Base-by-base conservation (phyloP, 139 green algal species). In the Chlamydomonas incerta region DNA sequence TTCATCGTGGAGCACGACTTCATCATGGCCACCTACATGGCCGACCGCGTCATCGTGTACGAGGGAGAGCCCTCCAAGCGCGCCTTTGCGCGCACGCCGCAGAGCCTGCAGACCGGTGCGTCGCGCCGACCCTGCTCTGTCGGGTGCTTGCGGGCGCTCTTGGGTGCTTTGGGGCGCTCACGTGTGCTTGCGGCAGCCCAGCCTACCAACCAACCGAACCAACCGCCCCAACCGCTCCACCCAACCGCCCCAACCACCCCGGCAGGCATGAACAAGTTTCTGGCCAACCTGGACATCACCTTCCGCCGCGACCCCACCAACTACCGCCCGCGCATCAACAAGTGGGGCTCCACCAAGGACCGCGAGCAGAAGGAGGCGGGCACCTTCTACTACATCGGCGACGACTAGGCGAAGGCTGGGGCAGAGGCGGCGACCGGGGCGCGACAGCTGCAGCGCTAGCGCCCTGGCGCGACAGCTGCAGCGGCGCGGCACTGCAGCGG, bases 1-100 rank as follows among this genome's bases (percentile, higher is more conserved):
- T 99, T 99, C 90, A 96, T 99, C 18, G 98, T 99, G 87, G 98
- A 99, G 96, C 98, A 99, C 92, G 98, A 99, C 84, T 99, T 99
- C 94, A 99, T 99, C 96, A 99, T 99, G 98, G 96, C 98, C 37
- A 98, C 97, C 18, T 99, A 99, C 93, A 94, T 99, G 71, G 97
- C 97, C 24, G 97, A 99, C 93, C 88, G 93, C 0, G 98, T 99
- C 71, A 96, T 99, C 50, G 97, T 99, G 74, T 99, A 99, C 87
- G 95, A 99, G 74, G 98, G 98, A 28, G 55, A 93, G 88, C 95
- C 97, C 15, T 96, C 93, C 46, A 91, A 93, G 80, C 73, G 94
- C 58, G 97, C 96, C 62, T 95, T 89, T 9, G 98, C 98, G 5
- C 85, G 81, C 63, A 84, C 90, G 31, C 98, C 98, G 13, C 94